Percentiles rank a stretch among this genome's conserved stretches.
These are phyloP conservation scores for Raphidocelis subcapitata DNA, from an alignment of 139 green algal genomes.

Conservation along the genomic window DNA sequence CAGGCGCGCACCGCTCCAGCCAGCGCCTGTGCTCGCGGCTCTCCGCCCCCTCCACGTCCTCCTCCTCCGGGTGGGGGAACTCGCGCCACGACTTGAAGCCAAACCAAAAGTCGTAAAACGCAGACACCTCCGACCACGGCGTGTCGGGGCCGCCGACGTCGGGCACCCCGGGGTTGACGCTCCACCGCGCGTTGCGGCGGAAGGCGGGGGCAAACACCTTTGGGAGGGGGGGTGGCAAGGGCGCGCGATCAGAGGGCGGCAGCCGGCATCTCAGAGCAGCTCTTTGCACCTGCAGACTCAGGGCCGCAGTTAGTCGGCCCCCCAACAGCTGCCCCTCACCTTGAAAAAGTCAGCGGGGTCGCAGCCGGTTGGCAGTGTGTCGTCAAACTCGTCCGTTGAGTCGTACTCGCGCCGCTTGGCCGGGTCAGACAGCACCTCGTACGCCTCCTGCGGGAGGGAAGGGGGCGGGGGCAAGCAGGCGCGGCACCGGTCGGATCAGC, in stretches of 20 bases:
- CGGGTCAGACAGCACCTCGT: conserved; percentile 83
- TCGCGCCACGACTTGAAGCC: conserved; percentile 91
- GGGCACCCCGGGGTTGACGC: conserved; percentile 58
- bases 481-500: no score
- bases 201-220: conserved; percentile 93
- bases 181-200: conserved; percentile 87
- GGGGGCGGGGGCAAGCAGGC: no score
- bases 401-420: conserved; percentile 86
- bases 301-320: no score
- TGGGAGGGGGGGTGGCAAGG: neutral
- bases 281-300: no score
- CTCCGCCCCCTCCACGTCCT: conserved; percentile 88
- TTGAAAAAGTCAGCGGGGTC: conserved; percentile 85
- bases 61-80: conserved; percentile 95
- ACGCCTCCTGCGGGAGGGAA: conserved; percentile 66
- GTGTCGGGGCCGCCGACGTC: conserved; percentile 69
- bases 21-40: conserved; percentile 82
- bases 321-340: conserved; percentile 36
- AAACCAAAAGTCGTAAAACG: conserved; percentile 98
- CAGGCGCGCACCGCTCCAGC: conserved; percentile 84
- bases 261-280: neutral
- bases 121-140: conserved; percentile 60
- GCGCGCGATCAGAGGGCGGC: neutral
- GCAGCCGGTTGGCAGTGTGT: conserved; percentile 81
- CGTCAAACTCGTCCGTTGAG: conserved; percentile 94